A percentile compares a stretch with the other conserved stretches of the same genome.
phyloP scores from a whole-genome alignment of 805 yeast species.

The Metschnikowia cubensis region DNA sequence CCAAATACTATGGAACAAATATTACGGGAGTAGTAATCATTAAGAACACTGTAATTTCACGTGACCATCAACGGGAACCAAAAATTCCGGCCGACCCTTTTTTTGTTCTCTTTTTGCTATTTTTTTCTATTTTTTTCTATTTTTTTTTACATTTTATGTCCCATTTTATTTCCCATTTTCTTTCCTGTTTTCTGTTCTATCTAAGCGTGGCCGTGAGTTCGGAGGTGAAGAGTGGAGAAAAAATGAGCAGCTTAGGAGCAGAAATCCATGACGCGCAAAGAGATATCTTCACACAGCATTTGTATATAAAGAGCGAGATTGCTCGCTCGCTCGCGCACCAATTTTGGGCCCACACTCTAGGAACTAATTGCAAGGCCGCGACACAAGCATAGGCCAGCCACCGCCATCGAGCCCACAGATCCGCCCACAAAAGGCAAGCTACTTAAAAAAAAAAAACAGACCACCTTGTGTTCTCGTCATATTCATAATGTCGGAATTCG shows the following conservation, averaged over 20 bases:
- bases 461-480: not conserved
- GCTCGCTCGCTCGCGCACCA: constrained; percentile 3
- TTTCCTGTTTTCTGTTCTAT: too few relatives aligned
- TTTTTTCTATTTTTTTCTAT: too few relatives aligned
- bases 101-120: too few relatives aligned
- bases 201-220: not conserved
- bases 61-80: too few relatives aligned
- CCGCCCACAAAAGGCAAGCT: not conserved
- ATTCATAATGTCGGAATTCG: constrained; percentile 36
- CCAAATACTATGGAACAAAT: too few relatives aligned
- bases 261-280: constrained; percentile 2
- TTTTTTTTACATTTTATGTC: too few relatives aligned
- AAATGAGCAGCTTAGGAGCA: not conserved
- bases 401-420: not conserved
- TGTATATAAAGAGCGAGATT: constrained; percentile 5
- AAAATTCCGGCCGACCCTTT: too few relatives aligned
- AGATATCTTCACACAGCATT: not conserved
- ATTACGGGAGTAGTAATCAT: too few relatives aligned
- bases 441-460: not conserved
- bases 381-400: not conserved
- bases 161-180: too few relatives aligned
- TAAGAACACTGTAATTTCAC: too few relatives aligned
- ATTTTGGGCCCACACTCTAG: not conserved
- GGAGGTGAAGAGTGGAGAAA: not conserved
- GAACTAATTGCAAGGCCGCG: constrained; percentile 1